A percentile compares a stretch with the other conserved stretches of the same genome.
Conservation (phyloP, 768 basidiomycete genomes). For the Mycena vitilis region DNA sequence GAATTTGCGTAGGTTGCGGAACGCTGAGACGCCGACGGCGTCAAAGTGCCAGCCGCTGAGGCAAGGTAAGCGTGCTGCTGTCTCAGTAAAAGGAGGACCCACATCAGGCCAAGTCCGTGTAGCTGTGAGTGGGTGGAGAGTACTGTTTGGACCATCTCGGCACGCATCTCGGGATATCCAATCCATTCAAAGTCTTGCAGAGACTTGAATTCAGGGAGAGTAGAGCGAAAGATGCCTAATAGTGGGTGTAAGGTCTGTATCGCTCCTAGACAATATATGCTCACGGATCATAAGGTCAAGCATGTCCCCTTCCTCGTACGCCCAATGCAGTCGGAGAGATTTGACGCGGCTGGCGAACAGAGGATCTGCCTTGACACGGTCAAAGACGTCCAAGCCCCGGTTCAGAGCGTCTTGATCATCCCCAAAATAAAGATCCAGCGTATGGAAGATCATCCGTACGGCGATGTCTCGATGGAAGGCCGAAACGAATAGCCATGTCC, state of each 20-base stretch:
- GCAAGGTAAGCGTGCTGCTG: neutral
- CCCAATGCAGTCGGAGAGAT: constrained; percentile 73
- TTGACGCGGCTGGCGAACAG: constrained; percentile 71
- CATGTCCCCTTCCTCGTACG: constrained; percentile 77
- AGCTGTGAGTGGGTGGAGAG: constrained; percentile 65
- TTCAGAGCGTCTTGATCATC: constrained; percentile 67
- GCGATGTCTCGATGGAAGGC: constrained; percentile 75
- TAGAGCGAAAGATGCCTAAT: constrained; percentile 70
- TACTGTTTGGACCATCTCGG: constrained; percentile 73
- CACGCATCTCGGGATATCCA: constrained; percentile 77
- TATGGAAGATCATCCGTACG: constrained; percentile 72
- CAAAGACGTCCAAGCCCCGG: constrained; percentile 74
- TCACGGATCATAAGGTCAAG: constrained; percentile 68
- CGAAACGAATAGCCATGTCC: constrained; percentile 77
- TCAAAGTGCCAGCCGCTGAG: constrained; percentile 79
- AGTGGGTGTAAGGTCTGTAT: neutral
- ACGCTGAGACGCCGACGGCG: constrained; percentile 74
- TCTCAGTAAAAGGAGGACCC: constrained; percentile 26
- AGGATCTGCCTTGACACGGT: constrained; percentile 71
- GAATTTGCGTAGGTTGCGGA: constrained; percentile 70
- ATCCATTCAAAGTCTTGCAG: constrained; percentile 80
- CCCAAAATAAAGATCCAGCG: constrained; percentile 74
- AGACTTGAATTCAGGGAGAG: constrained; percentile 71
- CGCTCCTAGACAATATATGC: constrained; percentile 29
- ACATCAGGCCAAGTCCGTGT: constrained; percentile 70